These are phyloP conservation scores for Truncatella angustata DNA, from an alignment of 2,329 filamentous ascomycete species.

Conservation along the genomic window DNA sequence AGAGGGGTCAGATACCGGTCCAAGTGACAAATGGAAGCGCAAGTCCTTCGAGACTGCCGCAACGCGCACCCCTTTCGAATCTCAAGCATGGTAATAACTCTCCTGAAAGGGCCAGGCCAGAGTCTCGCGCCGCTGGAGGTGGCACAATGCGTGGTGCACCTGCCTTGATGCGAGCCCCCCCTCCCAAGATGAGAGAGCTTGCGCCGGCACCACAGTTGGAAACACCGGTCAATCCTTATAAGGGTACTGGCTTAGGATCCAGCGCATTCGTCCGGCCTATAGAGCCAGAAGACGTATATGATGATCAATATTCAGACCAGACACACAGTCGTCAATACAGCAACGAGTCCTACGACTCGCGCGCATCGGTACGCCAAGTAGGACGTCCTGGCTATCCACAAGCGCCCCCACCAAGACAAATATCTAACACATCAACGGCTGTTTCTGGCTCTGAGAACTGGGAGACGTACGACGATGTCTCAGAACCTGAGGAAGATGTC, in stretches of 20 bases:
- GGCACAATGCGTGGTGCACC: slow-evolving; percentile 51
- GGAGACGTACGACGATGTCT: slow-evolving; percentile 91
- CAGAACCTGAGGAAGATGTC: slow-evolving; percentile 71
- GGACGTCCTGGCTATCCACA: slow-evolving; percentile 39
- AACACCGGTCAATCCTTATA: slow-evolving; percentile 48
- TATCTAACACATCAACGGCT: slow-evolving; percentile 71
- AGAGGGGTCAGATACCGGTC: slow-evolving; percentile 13
- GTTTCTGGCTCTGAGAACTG: slow-evolving; percentile 91
- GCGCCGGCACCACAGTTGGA: slow-evolving; percentile 49
- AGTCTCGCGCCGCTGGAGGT: slow-evolving; percentile 40
- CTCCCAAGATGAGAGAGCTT: slow-evolving; percentile 90
- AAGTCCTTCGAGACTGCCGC: slow-evolving; percentile 69
- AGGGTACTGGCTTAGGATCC: slow-evolving; percentile 44
- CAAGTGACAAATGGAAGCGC: slow-evolving; percentile 32
- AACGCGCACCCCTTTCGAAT: slow-evolving; percentile 66
- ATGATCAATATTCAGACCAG: slow-evolving; percentile 56
- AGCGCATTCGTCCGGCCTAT: slow-evolving; percentile 58
- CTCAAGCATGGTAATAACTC: slow-evolving; percentile 75
- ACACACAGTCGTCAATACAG: slow-evolving; percentile 34
- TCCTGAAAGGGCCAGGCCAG: slow-evolving; percentile 64
- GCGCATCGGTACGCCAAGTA: slow-evolving; percentile 40
- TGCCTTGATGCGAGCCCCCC: slow-evolving; percentile 63
- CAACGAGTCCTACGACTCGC: slow-evolving; percentile 25
- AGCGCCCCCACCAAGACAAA: slow-evolving; percentile 56
- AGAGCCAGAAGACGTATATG: slow-evolving; percentile 82